These are phyloP conservation scores for Chrysoporthe puriensis DNA, from an alignment of 2,329 filamentous ascomycete species.

Conservation along the genomic window DNA sequence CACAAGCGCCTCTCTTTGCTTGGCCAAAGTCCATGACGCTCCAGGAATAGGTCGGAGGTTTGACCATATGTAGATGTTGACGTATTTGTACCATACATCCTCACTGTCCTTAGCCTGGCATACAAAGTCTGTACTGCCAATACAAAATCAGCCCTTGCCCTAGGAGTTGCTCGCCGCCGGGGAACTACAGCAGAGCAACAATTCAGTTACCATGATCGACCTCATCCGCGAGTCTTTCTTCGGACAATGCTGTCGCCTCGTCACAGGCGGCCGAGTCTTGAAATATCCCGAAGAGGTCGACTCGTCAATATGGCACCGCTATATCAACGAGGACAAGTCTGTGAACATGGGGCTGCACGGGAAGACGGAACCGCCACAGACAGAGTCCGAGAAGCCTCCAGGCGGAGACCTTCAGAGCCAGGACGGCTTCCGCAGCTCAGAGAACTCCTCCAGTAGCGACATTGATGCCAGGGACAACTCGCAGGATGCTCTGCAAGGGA, in stretches of 20 bases:
- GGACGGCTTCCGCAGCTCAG: neutral
- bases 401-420: neutral
- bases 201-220: conserved; percentile 6
- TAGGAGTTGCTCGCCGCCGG: too few relatives aligned
- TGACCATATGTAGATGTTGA: neutral
- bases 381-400: neutral
- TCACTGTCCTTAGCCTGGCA: neutral
- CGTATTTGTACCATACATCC: neutral
- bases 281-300: conserved; percentile 52
- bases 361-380: conserved; percentile 31
- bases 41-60: neutral
- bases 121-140: neutral
- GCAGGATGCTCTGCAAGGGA: neutral
- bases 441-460: neutral
- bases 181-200: neutral
- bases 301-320: conserved; percentile 50
- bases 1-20: neutral
- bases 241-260: conserved; percentile 45
- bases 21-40: conserved; percentile 10
- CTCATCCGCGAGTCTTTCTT: conserved; percentile 46
- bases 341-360: conserved; percentile 51
- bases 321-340: conserved; percentile 53
- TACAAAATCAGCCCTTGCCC: neutral
- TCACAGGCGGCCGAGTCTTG: conserved; percentile 42
- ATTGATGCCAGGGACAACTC: neutral